phyloP scores from a whole-genome alignment of 495 filamentous ascomycete species.

The Wilcoxina mikolae region DNA sequence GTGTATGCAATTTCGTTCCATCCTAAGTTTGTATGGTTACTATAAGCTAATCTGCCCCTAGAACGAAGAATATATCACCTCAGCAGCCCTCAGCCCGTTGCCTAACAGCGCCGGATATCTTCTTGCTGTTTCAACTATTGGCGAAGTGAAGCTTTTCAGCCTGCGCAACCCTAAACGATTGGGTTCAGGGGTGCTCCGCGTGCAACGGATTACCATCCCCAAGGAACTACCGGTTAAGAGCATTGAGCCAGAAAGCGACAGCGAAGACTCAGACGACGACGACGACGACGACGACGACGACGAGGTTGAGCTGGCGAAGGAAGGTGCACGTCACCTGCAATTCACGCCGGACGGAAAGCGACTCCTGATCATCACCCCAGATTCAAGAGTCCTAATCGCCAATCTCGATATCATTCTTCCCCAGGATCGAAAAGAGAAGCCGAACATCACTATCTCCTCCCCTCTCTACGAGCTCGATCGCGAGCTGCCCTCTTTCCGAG shows the following conservation, averaged over 20 bases:
- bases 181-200: slow-evolving; percentile 39
- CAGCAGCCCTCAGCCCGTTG: slow-evolving; percentile 48
- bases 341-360: slow-evolving; percentile 58
- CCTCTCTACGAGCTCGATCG: slow-evolving; percentile 32
- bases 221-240: slow-evolving; percentile 28
- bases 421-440: slow-evolving; percentile 41
- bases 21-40: slow-evolving; percentile 4
- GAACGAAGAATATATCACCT: slow-evolving; percentile 69
- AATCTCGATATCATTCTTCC: slow-evolving; percentile 53
- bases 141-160: slow-evolving; percentile 65
- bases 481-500: slow-evolving; percentile 30
- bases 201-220: slow-evolving; percentile 53
- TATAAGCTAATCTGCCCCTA: slow-evolving; percentile 2
- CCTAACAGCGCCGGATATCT: slow-evolving; percentile 46
- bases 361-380: slow-evolving; percentile 77
- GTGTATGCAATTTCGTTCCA: slow-evolving; percentile 23
- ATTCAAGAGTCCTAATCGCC: slow-evolving; percentile 94
- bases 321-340: slow-evolving; percentile 63
- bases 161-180: slow-evolving; percentile 35
- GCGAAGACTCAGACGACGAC: slow-evolving; percentile 11
- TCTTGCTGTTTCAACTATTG: slow-evolving; percentile 60
- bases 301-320: slow-evolving; percentile 25
- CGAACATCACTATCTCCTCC: slow-evolving; percentile 33
- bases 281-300: slow-evolving; percentile 23
- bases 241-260: slow-evolving; percentile 1